These are phyloP conservation scores for Linanthus parryae DNA, from an alignment of 148 eudicot genomes.

Conservation along the genomic window DNA sequence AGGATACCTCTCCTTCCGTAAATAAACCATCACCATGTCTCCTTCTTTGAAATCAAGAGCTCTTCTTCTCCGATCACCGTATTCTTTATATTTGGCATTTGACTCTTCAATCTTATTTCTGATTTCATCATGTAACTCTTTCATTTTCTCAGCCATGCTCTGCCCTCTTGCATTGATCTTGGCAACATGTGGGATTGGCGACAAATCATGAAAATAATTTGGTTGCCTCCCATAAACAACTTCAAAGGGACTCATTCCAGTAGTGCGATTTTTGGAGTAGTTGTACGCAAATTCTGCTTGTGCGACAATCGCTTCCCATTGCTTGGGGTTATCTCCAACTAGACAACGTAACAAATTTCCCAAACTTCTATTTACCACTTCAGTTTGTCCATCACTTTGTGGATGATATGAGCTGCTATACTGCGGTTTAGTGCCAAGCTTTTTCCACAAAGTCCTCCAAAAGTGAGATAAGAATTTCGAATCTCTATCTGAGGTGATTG, in stretches of 20 bases:
- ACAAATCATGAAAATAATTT: not conserved
- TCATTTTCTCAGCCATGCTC: not conserved
- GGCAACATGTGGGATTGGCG: not conserved
- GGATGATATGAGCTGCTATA: not conserved
- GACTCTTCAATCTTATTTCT: not conserved
- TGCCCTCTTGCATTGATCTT: not conserved
- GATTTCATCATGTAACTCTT: not conserved
- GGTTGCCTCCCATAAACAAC: not conserved
- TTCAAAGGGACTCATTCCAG: not conserved
- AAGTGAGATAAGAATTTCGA: not conserved
- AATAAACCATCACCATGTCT: not conserved
- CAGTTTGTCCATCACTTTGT: too few relatives aligned
- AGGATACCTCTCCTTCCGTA: not conserved
- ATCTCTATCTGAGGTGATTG: not conserved
- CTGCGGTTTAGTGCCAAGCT: not conserved
- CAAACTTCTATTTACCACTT: not conserved
- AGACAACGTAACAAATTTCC: not conserved
- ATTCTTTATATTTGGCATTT: not conserved
- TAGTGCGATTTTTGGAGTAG: not conserved
- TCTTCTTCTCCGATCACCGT: too few relatives aligned
- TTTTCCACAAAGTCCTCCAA: not conserved
- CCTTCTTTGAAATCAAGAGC: too few relatives aligned
- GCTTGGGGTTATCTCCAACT: not conserved
- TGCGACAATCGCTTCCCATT: not conserved
- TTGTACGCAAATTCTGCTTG: not conserved